phyloP scores from a whole-genome alignment of 2,329 filamentous ascomycete genomes.

The Triangularia verruculosa region DNA sequence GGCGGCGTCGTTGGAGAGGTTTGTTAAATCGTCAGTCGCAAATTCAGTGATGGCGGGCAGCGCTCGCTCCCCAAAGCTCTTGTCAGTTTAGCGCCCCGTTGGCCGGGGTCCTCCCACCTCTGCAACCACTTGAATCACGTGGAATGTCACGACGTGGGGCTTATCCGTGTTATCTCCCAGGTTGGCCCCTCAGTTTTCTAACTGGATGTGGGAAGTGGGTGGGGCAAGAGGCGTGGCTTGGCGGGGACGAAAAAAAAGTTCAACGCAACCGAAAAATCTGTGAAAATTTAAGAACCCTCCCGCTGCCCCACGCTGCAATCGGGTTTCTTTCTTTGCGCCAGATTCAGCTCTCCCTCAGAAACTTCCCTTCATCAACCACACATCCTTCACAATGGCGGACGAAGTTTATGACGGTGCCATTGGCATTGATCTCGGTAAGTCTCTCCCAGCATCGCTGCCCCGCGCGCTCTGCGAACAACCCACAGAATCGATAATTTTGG shows the following conservation, averaged over 20 bases:
- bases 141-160: slow-evolving; percentile 17
- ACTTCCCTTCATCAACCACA: slow-evolving; percentile 24
- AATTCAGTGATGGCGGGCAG: slow-evolving; percentile 14
- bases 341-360: slow-evolving; percentile 26
- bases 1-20: slow-evolving; percentile 13
- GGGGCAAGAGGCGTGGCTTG: slow-evolving; percentile 22
- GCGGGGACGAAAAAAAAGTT: slow-evolving; percentile 26
- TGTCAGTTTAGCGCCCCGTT: slow-evolving; percentile 10
- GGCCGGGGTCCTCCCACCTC: slow-evolving; percentile 4
- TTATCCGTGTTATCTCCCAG: slow-evolving; percentile 19
- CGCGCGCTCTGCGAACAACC: background rate
- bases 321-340: slow-evolving; percentile 26
- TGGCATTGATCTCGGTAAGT: slow-evolving; percentile 98
- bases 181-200: slow-evolving; percentile 9
- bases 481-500: slow-evolving; percentile 7
- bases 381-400: slow-evolving; percentile 73
- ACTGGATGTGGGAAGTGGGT: slow-evolving; percentile 17
- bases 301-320: slow-evolving; percentile 28
- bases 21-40: slow-evolving; percentile 23
- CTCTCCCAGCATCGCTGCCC: slow-evolving; percentile 15
- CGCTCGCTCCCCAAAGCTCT: slow-evolving; percentile 13
- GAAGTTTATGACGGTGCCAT: slow-evolving; percentile 99
- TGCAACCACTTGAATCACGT: slow-evolving; percentile 18
- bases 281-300: slow-evolving; percentile 26
- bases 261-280: slow-evolving; percentile 27